Base-by-base conservation (phyloP, 2,329 filamentous ascomycete genomes). In the Thielaviopsis cerberus region DNA sequence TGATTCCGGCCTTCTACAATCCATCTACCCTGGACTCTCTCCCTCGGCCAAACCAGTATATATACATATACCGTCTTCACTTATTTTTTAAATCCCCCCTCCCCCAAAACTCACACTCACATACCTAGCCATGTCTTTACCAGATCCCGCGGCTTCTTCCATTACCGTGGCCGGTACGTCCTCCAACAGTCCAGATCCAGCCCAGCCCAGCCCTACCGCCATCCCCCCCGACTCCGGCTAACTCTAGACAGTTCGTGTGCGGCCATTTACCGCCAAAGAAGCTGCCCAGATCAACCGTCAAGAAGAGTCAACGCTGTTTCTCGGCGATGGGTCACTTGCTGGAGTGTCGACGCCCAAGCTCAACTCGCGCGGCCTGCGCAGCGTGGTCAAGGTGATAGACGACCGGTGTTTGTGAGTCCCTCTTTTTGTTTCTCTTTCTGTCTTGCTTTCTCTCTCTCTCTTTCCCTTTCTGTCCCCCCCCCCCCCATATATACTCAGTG, bases 311-410 rank as follows among this genome's bases (percentile, higher is more conserved):
- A 89, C 88, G 4, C 71, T 95, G 41, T 98, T 98, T 68, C 79
- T 98, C n/a, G 92, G 92, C 61, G 92, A 98, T 69, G 92, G 92
- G 61, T 97, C 91, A 20, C 77, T 98, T 59, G 92, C 92, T n/a
- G 86, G 81, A 52, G 83, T 79, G 15, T 89, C 91, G 0, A 79
- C 88, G 1, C 90, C 90, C 0, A 94, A 91, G 67, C 78, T 95
- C 30, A 81, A 85, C 61, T 82, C 87, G 64, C 89, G 90, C 66
- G 92, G 94, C 7, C 82, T 98, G 59, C 79, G 90, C 65, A 83
- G 88, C 1, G 89, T 98, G 57, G 86, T 98, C 72, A 97, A 96
- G 71, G 90, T 98, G 22, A 80, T 98, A 57, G 94, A 98, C 67
- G 90, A 96, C 68, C 86, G 87, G 66, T 97, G 92, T 74, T 74